Percentiles rank a stretch among this genome's conserved stretches.
Evolutionary conservation across 352 stramenopile genomes (phyloP).

Genomic region (Globisporangium recalcitrans): DNA sequence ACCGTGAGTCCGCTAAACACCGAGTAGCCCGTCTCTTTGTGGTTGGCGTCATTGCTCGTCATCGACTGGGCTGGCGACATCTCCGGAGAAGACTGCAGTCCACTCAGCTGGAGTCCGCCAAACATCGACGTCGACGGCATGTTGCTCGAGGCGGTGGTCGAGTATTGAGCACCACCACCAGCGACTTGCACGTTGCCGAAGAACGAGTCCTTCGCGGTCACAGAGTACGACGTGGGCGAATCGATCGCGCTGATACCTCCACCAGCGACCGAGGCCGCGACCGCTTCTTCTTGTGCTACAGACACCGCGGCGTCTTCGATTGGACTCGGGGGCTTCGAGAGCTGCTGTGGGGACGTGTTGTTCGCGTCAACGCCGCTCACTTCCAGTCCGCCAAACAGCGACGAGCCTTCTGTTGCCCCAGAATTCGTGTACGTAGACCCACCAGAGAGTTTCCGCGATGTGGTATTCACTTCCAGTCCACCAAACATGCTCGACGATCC

Average conservation of each 20-base stretch:
- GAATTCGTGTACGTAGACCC: conserved; percentile 12
- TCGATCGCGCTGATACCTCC: conserved; percentile 10
- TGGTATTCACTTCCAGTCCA: conserved; percentile 19
- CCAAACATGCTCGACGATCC: conserved; percentile 15
- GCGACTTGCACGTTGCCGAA: conserved; percentile 28
- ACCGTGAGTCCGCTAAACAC: conserved; percentile 16
- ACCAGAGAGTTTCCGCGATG: conserved; percentile 15
- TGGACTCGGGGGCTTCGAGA: conserved; percentile 4
- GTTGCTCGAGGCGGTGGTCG: not conserved
- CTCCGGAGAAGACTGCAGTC: conserved; percentile 1
- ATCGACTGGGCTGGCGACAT: conserved; percentile 5
- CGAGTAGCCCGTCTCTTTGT: not conserved
- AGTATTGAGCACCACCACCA: not conserved
- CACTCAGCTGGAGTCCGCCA: conserved; percentile 40
- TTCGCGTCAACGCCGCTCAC: conserved; percentile 16
- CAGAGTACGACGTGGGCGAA: conserved; percentile 30
- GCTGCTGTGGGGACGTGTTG: conserved; percentile 5
- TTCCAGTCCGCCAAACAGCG: conserved; percentile 39
- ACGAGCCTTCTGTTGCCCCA: conserved; percentile 8
- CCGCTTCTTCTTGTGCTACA: not conserved
- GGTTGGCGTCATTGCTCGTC: not conserved
- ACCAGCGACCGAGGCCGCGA: not conserved
- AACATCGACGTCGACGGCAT: conserved; percentile 26
- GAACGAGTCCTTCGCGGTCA: conserved; percentile 29
- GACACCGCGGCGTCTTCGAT: not conserved